Evolutionary conservation across 2,329 filamentous ascomycete species (phyloP), one percentile per base, ranked within the genome.

Genomic region (Bertia moriformis): DNA sequence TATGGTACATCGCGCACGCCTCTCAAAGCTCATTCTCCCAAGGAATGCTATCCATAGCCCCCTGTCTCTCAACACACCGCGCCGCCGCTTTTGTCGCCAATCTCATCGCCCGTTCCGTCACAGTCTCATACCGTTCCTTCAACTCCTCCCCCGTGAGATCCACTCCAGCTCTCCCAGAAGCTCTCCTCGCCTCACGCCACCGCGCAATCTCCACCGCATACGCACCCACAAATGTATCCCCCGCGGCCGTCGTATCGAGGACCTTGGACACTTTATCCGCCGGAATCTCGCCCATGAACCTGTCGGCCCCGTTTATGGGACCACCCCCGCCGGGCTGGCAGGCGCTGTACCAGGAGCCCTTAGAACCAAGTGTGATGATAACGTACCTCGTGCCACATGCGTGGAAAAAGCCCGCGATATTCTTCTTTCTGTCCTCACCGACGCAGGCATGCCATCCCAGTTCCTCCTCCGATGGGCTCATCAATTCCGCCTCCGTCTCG

Each of bases 401-500:
- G 33, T 82, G 61, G 52, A 85, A 80, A 29, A 66, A 60, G 3
- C 56, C 48, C 1, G 66, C 66, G 1, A 51, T 50, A 3, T 55
- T 53, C 14, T 51, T 50, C n/a, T n/a, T n/a, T n/a, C n/a, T n/a
- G 13, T 46, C 42, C 3, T 44, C 44, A 4, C 51, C 42, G n/a
- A 32, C 17, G 33, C 27, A 17, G 14, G n/a, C n/a, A n/a, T n/a
- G n/a, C n/a, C n/a, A n/a, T n/a, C n/a, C n/a, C 18, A 17, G 32
- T n/a, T 44, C 18, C 29, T 51, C 47, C 14, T 47, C 43, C 27
- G 51, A 54, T 0, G 63, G 65, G 1, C 67, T 69, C 42, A 83
- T 65, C 20, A 82, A 65, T 12, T 71, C 69, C 4, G 80, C 76
- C 59, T 87, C 82, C 2, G 71, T 82, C 55, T 87, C 81, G 47